phyloP scores from a whole-genome alignment of 345 rosid species.

The Pseudoturritis turrita region DNA sequence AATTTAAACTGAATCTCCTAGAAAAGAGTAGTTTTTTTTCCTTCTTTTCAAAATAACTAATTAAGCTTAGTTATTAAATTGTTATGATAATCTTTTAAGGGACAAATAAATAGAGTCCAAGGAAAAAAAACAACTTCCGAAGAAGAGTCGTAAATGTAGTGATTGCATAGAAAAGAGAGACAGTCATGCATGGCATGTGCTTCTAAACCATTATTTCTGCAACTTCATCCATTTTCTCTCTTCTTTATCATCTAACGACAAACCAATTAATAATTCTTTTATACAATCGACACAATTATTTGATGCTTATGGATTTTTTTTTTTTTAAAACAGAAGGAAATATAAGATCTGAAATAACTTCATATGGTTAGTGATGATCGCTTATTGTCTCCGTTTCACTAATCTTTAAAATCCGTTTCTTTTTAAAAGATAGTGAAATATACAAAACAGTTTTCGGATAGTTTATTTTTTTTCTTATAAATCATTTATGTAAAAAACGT shows the following conservation, averaged over 20 bases:
- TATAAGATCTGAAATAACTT: background rate
- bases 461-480: background rate
- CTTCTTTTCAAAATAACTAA: too few species aligned
- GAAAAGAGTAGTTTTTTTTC: background rate
- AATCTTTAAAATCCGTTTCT: background rate
- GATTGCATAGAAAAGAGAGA: background rate
- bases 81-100: background rate
- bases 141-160: constrained; percentile 10
- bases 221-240: constrained; percentile 6
- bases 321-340: background rate
- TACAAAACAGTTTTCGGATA: background rate
- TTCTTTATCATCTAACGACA: constrained; percentile 8
- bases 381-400: background rate
- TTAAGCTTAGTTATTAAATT: background rate
- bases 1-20: background rate
- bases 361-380: background rate
- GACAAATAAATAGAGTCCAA: background rate
- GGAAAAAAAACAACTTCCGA: background rate
- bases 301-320: background rate
- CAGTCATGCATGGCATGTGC: constrained; percentile 29
- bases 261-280: background rate
- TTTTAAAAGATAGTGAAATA: background rate
- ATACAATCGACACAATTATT: background rate
- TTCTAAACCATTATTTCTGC: background rate
- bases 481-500: background rate